Evolutionary conservation across 495 filamentous ascomycete genomes (phyloP).

Genomic region (Penicillium paradoxum): DNA sequence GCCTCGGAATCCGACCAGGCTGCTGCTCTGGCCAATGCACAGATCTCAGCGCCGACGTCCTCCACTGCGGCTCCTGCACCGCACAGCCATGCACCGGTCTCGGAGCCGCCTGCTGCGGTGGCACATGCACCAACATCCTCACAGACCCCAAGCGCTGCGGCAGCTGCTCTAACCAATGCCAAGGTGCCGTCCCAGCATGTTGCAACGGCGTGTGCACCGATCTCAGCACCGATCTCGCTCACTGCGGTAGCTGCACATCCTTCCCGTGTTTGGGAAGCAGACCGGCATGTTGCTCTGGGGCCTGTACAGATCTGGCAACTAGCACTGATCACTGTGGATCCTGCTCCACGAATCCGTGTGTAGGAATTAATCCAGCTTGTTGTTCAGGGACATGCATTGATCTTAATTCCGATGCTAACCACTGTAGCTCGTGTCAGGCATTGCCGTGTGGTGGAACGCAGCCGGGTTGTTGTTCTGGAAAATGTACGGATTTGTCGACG

Average conservation of each 20-base stretch:
- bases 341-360: slow-evolving; percentile 5
- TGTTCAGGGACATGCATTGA: slow-evolving; percentile 13
- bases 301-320: slow-evolving; percentile 9
- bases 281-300: slow-evolving; percentile 7
- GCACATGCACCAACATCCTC: slow-evolving; percentile 2
- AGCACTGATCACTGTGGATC: slow-evolving; percentile 5
- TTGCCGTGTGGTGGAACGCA: slow-evolving; percentile 1
- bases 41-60: slow-evolving; percentile 4
- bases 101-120: slow-evolving; percentile 8
- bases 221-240: slow-evolving; percentile 1
- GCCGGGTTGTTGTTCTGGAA: neutral
- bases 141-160: slow-evolving; percentile 3
- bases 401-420: slow-evolving; percentile 3
- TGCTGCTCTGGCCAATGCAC: slow-evolving; percentile 14
- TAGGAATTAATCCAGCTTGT: slow-evolving; percentile 4
- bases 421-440: slow-evolving; percentile 14
- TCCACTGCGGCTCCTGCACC: slow-evolving; percentile 11
- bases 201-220: slow-evolving; percentile 12
- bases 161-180: neutral
- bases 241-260: slow-evolving; percentile 8
- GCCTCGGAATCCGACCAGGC: slow-evolving; percentile 8
- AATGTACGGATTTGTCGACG: neutral
- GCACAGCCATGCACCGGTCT: slow-evolving; percentile 6
- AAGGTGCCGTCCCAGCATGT: neutral
- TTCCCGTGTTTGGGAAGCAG: slow-evolving; percentile 7